Base-by-base conservation (phyloP, 225 moss, liverwort and hornwort genomes). In the Lunularia cruciata region DNA sequence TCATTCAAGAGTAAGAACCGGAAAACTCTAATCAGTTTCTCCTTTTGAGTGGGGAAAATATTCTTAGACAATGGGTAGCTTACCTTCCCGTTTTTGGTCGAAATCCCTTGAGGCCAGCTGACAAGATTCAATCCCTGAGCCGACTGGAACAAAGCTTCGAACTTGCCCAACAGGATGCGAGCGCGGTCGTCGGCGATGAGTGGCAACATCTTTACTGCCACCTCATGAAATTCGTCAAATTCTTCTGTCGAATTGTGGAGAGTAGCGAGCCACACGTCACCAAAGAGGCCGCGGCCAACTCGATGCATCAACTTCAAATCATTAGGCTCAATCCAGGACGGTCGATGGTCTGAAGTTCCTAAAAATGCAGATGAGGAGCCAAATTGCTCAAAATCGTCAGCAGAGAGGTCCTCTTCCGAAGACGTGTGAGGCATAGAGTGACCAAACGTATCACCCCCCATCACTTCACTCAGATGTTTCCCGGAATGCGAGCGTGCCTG, bases 211-310 rank as follows among this genome's bases (percentile, higher is more conserved):
- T 95, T 95, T 70, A 95, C 92, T 45, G 74, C 95, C 34, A 95
- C 95, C 85, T 92, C 92, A 72, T 95, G 95, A 80, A 78, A 95
- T 77, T 95, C 95, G 81, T 95, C 92, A 32, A 95, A 95, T 74
- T 95, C 95, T 81, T 85, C 87, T 0, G 92, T 90, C 42, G 88
- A 88, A 76, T 86, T 95, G 77, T 95, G 95, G 77, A 95, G 84
- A 47, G 92, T 95, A 68, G 92, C 89, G 43, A 95, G 78, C 95
- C 95, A 95, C 45, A 90, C 84, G 62, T 95, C 95, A 51, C 95
- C 95, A 61, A 92, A 95, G 11, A 81, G 84, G 36, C 95, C 95
- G 26, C 95, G 85, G 56, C 95, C 95, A 72, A 95, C 84, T 69
- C 95, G 89, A 75, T 95, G 92, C 85, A 81, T 81, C 65, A 90